phyloP scores from a whole-genome alignment of 192 early-diverging fungal species.

The Glomus cerebriforme region DNA sequence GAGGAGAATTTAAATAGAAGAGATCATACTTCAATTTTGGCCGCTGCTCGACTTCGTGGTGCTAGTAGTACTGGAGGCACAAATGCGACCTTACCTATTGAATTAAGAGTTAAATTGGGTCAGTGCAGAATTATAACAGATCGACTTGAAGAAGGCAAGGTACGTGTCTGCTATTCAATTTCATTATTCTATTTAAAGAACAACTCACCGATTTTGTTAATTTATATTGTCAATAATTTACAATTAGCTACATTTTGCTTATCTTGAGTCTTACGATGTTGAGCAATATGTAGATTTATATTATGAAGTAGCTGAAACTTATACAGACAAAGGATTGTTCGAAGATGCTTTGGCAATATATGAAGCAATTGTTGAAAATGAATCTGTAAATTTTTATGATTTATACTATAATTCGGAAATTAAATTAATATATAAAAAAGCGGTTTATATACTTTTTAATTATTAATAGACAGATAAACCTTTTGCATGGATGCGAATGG shows the following conservation, averaged over 20 bases:
- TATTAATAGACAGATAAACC: slow-evolving; percentile 14
- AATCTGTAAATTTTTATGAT: slow-evolving; percentile 43
- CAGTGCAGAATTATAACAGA: slow-evolving; percentile 75
- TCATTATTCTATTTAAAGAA: neutral
- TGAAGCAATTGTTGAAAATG: slow-evolving; percentile 48
- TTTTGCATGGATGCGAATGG: slow-evolving; percentile 52
- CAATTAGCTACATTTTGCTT: slow-evolving; percentile 67
- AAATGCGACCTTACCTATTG: slow-evolving; percentile 66
- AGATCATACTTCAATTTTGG: neutral
- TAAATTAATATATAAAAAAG: no score
- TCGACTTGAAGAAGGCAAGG: slow-evolving; percentile 67
- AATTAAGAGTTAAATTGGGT: slow-evolving; percentile 86
- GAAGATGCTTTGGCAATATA: slow-evolving; percentile 65
- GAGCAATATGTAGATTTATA: slow-evolving; percentile 68
- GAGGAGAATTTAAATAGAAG: slow-evolving; percentile 39
- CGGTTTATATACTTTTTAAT: neutral
- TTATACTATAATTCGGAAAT: neutral
- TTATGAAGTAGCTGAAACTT: slow-evolving; percentile 75
- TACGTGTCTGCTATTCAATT: slow-evolving; percentile 33
- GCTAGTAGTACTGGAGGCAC: slow-evolving; percentile 13
- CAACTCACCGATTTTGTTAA: no score
- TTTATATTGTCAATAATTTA: slow-evolving; percentile 8
- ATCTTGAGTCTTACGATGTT: slow-evolving; percentile 53
- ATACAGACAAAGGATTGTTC: slow-evolving; percentile 63
- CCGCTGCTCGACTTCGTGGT: neutral